These are phyloP conservation scores for Ammopiptanthus mongolicus DNA, from an alignment of 306 rosid genomes.

Conservation along the genomic window DNA sequence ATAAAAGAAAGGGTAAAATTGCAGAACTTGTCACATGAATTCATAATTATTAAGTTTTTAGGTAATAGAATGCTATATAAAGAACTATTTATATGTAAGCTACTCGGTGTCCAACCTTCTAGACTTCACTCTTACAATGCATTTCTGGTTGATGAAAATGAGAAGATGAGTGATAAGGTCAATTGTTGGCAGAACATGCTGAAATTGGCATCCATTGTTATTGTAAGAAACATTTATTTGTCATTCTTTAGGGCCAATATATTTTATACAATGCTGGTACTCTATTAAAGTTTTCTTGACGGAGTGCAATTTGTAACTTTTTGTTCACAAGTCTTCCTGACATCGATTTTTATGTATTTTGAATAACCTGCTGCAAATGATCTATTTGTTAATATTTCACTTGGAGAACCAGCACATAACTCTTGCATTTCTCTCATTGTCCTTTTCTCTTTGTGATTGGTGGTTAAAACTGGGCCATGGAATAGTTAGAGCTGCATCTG, in stretches of 20 bases:
- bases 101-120: background rate
- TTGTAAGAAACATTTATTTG: background rate
- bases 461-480: background rate
- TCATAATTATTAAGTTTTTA: background rate
- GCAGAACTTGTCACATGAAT: background rate
- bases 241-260: background rate
- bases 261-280: background rate
- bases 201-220: background rate
- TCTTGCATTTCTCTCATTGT: background rate
- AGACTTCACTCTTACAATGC: background rate
- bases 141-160: constrained; percentile 4
- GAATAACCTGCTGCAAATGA: background rate
- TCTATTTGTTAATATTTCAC: background rate
- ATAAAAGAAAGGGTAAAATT: background rate
- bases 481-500: background rate
- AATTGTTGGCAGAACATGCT: constrained; percentile 7
- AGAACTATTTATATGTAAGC: constrained; percentile 1
- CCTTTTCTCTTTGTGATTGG: background rate
- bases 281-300: background rate
- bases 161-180: background rate
- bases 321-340: background rate
- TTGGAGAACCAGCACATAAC: background rate
- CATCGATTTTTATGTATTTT: background rate
- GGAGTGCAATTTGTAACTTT: background rate
- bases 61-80: background rate